Base-by-base conservation (phyloP, 805 yeast species). In the Schwanniomyces yamadae region DNA sequence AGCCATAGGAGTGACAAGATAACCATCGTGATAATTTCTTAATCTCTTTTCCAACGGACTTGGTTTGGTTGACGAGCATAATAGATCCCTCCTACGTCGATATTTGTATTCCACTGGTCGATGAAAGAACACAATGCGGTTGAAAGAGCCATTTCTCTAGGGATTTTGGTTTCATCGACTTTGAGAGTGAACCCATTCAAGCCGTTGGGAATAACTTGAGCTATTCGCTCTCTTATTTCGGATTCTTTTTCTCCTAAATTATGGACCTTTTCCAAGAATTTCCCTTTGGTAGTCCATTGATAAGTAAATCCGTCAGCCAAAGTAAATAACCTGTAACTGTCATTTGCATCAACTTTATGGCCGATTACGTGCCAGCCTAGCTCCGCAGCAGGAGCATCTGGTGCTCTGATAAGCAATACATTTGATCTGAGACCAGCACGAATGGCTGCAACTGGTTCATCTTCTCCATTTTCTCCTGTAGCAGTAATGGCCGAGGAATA, bases 61-160 rank as follows among this genome's bases (percentile, higher is more conserved):
- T 73, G 75, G 8, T 42, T 33, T 23, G 67, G 69, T 50, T 75
- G 74, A 54, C 73, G 66, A 9, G 80, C 75, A 42, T 67, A 70
- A 54, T 78, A 79, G 34, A 80, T 77, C 23, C 85, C 85, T n/a
- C 85, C 85, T 24, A 78, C 75, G 16, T 73, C 75, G 24, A 73
- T 55, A 41, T 65, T 63, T 16, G 84, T 78, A 49, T 77, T 80
- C 86, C 86, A 80, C 40, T 78, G 84, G 49, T 80, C 86, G 39
- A 80, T 71, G 50, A 63, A 74, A 28, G 83, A 76, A 40, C 78
- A 74, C 40, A 80, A 57, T 4, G 84, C 84, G 6, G 81, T 71
- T 11, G 78, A 59, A 13, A 80, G 52, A 1, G 83, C 85, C 59
- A 80, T 47, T 44, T 78, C 84, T 31, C 73, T 59, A n/a, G 76